Base-by-base conservation (phyloP, 768 basidiomycete species). In the Candolleomyces eurysporus region DNA sequence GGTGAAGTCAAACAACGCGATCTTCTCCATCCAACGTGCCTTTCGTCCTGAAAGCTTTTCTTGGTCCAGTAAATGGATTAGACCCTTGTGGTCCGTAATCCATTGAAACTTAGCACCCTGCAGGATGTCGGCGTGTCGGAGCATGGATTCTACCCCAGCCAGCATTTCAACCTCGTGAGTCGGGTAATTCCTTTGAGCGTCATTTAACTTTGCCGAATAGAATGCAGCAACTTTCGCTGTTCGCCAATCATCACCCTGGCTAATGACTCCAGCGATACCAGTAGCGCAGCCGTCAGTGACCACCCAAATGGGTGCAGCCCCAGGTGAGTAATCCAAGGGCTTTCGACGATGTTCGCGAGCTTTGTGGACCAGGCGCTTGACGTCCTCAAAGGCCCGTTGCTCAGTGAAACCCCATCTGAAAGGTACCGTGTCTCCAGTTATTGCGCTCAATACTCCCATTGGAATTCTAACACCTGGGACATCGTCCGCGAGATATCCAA, bases 141-240 rank as follows among this genome's bases (percentile, higher is more conserved):
- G 61, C 73, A 79, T 71, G 0, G 72, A 71, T 46, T 79, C 76
- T 0, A 79, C 64, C 0, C 74, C 73, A 0, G 72, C 74, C 0
- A 79, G 45, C 60, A 79, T 62, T 22, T 80, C 75, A 7, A 73
- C 70, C 55, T 80, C 75, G 43, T 78, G 77, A 0, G 73, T 72
- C 4, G 75, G 67, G 43, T 80, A 79, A 46, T 77, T 78, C 22
- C 75, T 73, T 42, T 79, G 75, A 0, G 75, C 70, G 0, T 69
- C 30, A 39, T 68, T 73, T 5, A 78, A 56, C 48, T 77, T 80
- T 0, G 71, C 74, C 0, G 76, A 78, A 52, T 69, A 76, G 53
- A 77, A 77, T 0, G 71, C 71, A 0, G 67, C 69, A 0, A 75
- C 53, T 1, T 65, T 63, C 0, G 69, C 73, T 0, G 59, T 65